These are phyloP conservation scores for Aspergillus udagawae DNA, from an alignment of 2,329 filamentous ascomycete genomes.

Conservation along the genomic window DNA sequence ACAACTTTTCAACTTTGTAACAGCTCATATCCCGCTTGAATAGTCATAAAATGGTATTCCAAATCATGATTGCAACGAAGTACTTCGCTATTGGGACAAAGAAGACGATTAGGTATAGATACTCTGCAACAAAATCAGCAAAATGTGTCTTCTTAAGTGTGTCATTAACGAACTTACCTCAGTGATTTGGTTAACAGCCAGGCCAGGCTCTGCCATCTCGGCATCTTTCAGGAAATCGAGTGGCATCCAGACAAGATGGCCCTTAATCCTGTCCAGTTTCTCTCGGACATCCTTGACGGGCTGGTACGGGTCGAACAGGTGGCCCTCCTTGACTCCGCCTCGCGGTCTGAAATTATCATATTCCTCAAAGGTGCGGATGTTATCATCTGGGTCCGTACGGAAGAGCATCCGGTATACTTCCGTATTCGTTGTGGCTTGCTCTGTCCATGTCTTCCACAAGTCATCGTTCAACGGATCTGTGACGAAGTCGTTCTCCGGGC, in stretches of 20 bases:
- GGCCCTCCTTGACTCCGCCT: constrained; percentile 68
- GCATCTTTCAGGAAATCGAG: constrained; percentile 78
- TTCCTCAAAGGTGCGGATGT: constrained; percentile 83
- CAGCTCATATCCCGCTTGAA: background rate
- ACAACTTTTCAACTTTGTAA: background rate
- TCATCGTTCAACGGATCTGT: constrained; percentile 66
- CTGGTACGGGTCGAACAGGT: constrained; percentile 77
- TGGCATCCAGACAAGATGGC: constrained; percentile 95
- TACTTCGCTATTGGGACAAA: background rate
- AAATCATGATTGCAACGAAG: background rate
- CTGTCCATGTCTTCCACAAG: constrained; percentile 69
- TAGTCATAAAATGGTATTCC: background rate
- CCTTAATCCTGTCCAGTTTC: constrained; percentile 75
- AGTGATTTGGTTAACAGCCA: constrained; percentile 81
- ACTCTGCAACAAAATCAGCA: constrained; percentile 16
- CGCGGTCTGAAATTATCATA: constrained; percentile 73
- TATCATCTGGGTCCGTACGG: constrained; percentile 83
- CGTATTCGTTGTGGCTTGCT: constrained; percentile 71
- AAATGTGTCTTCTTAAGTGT: background rate
- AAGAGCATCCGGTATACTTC: constrained; percentile 77
- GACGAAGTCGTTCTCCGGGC: constrained; percentile 63
- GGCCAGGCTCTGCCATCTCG: constrained; percentile 81
- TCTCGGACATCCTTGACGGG: constrained; percentile 67
- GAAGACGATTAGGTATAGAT: constrained; percentile 28
- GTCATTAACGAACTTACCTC: constrained; percentile 61